A percentile compares a stretch with the other conserved stretches of the same genome.
phyloP scores from a whole-genome alignment of 2,329 filamentous ascomycete genomes.

The Paraphoma sp. region DNA sequence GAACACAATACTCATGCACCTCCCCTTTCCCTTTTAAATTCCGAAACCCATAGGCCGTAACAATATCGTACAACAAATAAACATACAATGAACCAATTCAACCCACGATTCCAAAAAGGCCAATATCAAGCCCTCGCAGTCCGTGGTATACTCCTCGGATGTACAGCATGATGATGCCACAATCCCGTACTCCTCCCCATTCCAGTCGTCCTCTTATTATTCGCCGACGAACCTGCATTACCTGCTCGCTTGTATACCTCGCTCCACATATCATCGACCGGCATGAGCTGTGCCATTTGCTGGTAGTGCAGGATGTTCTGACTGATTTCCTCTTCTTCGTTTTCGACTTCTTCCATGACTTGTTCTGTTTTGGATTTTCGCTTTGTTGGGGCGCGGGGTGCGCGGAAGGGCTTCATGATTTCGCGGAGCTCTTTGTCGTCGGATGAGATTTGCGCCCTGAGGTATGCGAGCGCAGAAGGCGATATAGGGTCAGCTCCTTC shows the following conservation, averaged over 20 bases:
- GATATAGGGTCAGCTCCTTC: conserved; percentile 48
- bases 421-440: conserved; percentile 76
- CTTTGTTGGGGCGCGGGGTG: conserved; percentile 11
- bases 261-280: conserved; percentile 33
- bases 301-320: conserved; percentile 28
- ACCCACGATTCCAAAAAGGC: background rate
- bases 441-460: conserved; percentile 83
- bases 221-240: background rate
- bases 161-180: conserved; percentile 12
- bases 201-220: background rate
- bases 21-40: too few relatives aligned
- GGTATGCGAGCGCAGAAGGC: conserved; percentile 62
- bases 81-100: background rate
- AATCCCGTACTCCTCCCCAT: conserved; percentile 4
- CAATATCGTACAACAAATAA: background rate
- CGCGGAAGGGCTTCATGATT: conserved; percentile 65
- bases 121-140: background rate
- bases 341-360: conserved; percentile 8
- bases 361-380: background rate
- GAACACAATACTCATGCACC: too few relatives aligned
- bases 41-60: background rate
- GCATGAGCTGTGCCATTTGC: conserved; percentile 35
- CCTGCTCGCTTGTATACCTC: conserved; percentile 14
- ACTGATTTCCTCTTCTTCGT: conserved; percentile 15
- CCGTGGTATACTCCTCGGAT: conserved; percentile 18